Base-by-base conservation (phyloP, 768 basidiomycete genomes). In the Suillus weaverae region DNA sequence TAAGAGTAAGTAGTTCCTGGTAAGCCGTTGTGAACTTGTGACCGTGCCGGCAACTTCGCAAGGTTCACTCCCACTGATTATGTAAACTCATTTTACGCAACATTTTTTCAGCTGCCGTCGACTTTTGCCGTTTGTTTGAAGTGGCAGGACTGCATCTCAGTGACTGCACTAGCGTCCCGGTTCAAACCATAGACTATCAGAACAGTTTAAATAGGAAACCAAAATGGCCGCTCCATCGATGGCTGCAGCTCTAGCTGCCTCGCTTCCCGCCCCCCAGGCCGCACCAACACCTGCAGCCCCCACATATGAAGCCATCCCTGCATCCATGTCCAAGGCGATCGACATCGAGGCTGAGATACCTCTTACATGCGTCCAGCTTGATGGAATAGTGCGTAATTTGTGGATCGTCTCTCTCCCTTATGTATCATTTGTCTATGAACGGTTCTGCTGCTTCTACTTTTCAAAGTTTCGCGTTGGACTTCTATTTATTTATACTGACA, bases 321-420 rank as follows among this genome's bases (percentile, higher is more conserved):
- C 94, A 5, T 92, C 94, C 67, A 94, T 97, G 91, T 86, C 94
- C 53, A 95, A 92, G 75, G 89, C 89, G 61, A 89, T 98, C 74
- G 96, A 98, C 78, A 91, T 95, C 68, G 95, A 97, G 80, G 95
- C 89, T 51, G 89, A 92, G 69, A 93, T 95, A 70, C 86, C 91
- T 13, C 78, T 97, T 62, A 87, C 84, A 53, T 81, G 77, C 64
- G 92, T 97, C 16, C 92, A 95, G 77, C 78, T 98, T 8, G 94
- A 95, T 77, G 94, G 89, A 44, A 78, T 97, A 83, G 95, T 95
- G 75, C 75, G 91, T 70, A 38, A 50, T 44, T 61, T 62, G 36
- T 67, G 62, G 30, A 69, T 64, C 60, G 48, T 46, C 18, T 56
- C 13, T 50, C 32, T 62, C 36, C 50, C 39, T 64, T 35, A 10